Evolutionary conservation across 306 rosid genomes (phyloP).

Genomic region (Pyrus pyrifolia): DNA sequence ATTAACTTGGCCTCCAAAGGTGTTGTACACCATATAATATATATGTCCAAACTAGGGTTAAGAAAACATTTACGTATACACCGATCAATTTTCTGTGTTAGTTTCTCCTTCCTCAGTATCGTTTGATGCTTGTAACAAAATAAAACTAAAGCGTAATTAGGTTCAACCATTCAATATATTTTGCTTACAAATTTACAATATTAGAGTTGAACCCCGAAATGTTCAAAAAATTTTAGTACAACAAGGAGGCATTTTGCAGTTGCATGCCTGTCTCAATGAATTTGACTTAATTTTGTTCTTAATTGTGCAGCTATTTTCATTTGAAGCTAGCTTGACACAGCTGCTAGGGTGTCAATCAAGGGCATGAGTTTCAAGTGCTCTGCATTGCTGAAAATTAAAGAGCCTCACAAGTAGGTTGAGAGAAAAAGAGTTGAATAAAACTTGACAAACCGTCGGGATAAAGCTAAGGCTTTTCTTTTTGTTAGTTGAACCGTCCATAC

Average conservation of each 20-base stretch:
- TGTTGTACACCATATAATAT: neutral
- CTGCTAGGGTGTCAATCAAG: neutral
- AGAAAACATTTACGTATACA: neutral
- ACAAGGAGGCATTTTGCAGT: no score
- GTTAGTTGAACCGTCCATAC: slow-evolving; percentile 48
- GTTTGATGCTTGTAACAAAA: neutral
- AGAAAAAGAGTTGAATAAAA: slow-evolving; percentile 18
- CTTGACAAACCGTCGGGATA: neutral
- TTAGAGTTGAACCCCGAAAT: no score
- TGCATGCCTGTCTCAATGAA: no score
- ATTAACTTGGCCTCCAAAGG: slow-evolving; percentile 47
- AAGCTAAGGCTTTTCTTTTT: neutral
- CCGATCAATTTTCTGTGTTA: neutral
- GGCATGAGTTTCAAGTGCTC: neutral
- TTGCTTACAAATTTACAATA: no score
- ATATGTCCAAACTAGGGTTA: neutral
- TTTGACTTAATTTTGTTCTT: neutral
- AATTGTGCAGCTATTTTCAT: neutral
- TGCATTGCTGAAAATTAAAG: slow-evolving; percentile 18
- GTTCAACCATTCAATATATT: neutral
- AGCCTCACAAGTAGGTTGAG: slow-evolving; percentile 34
- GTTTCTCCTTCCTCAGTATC: neutral
- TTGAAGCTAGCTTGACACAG: no score
- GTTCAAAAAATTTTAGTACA: no score
- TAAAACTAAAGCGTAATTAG: no score